These are phyloP conservation scores for Fusarium verrucosum DNA, from an alignment of 2,329 filamentous ascomycete genomes.

Conservation along the genomic window DNA sequence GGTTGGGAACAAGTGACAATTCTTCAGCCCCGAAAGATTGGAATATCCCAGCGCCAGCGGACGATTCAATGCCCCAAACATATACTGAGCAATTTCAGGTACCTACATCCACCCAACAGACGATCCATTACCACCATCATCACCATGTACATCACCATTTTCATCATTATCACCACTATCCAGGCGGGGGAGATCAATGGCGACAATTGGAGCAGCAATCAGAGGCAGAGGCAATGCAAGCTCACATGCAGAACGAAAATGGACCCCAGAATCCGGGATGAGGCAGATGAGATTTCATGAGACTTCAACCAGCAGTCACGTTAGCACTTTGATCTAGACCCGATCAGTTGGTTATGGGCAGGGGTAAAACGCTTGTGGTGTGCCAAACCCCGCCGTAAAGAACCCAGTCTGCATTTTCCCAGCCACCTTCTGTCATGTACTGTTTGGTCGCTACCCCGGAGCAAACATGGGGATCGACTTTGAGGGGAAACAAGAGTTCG, in stretches of 20 bases:
- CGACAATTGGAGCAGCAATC: conserved; percentile 31
- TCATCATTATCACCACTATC: conserved; percentile 37
- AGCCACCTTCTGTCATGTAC: neutral
- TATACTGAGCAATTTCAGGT: conserved; percentile 29
- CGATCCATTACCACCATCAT: conserved; percentile 30
- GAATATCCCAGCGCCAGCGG: conserved; percentile 7
- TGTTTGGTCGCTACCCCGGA: neutral
- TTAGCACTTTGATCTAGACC: neutral
- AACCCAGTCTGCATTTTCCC: neutral
- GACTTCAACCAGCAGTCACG: neutral
- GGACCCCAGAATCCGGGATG: conserved; percentile 21
- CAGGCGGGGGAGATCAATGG: conserved; percentile 23
- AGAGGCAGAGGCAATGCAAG: conserved; percentile 32
- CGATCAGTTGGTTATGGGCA: neutral
- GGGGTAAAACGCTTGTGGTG: neutral
- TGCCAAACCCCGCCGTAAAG: neutral
- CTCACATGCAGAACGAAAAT: conserved; percentile 17
- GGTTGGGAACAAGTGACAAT: conserved; percentile 17
- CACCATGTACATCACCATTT: conserved; percentile 38
- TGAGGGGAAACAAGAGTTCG: too few relatives aligned
- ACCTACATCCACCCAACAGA: conserved; percentile 14
- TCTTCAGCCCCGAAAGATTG: conserved; percentile 24
- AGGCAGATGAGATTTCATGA: neutral
- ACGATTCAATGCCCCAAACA: conserved; percentile 10
- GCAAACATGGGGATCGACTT: neutral